Evolutionary conservation across 2,329 filamentous ascomycete species (phyloP), one percentile per base, ranked within the genome.

Genomic region (Fusarium mexicanum): DNA sequence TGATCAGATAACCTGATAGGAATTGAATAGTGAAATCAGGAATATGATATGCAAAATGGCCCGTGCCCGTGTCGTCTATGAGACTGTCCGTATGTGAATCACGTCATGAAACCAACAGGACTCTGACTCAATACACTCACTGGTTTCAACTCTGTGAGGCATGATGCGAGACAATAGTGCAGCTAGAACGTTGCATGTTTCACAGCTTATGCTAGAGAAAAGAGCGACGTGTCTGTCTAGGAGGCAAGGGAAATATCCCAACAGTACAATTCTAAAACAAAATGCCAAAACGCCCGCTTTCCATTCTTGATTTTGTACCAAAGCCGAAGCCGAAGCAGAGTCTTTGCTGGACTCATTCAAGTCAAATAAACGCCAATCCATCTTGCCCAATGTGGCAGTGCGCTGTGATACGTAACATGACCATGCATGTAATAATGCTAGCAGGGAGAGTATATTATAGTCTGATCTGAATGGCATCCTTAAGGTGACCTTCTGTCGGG

Each of bases 401-500:
- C 13, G 22, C 41, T 24, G 13, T 46, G n/a, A 37, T 43, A 44
- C 26, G 22, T 43, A 57, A 35, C 31, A 61, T 48, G 31, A 14
- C n/a, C 37, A 38, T 61, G 37, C 40, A 51, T 31, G 24, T 37
- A 60, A n/a, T 29, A 48, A 31, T 35, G 14, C 47, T 24, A 37
- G 31, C 29, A 43, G 47, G 38, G 29, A 29, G 37, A 17, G n/a
- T 38, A 43, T 22, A 33, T 55, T 70, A 94, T 51, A 95, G 82
- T 59, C 91, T 90, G 50, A 96, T 92, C 80, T 92, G 91, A 76
- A 86, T 89, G 12, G 95, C 94, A 62, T 98, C 94, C 74, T 90
- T 91, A 4, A 93, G 86, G 73, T 92, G 87, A 51, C 94, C 94
- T 83, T 98, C 96, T 37, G 86, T 91, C 1, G 96, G 96, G 80